These are phyloP conservation scores for Aquilaria sinensis DNA, from an alignment of 345 rosid genomes.

Conservation along the genomic window DNA sequence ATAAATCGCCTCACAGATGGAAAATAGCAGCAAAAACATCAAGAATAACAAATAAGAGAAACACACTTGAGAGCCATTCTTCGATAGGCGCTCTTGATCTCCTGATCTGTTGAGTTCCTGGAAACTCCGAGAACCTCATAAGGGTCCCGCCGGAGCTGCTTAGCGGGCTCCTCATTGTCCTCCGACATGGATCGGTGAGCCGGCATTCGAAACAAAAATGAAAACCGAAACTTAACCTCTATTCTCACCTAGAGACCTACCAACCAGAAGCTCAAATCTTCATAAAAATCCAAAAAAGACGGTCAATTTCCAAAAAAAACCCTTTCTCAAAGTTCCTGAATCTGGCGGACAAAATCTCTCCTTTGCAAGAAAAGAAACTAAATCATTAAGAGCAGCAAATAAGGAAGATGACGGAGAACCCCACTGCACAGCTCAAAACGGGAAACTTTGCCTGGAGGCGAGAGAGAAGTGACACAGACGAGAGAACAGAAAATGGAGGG, in stretches of 20 bases:
- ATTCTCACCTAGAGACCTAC: slow-evolving; percentile 13
- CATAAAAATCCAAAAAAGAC: slow-evolving; percentile 10
- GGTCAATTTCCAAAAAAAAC: background rate
- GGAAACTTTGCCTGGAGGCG: slow-evolving; percentile 15
- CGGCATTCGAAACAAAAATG: slow-evolving; percentile 34
- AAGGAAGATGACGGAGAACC: slow-evolving; percentile 4
- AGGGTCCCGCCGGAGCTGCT: slow-evolving; percentile 85
- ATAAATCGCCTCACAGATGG: no score
- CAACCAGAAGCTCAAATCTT: slow-evolving; percentile 10
- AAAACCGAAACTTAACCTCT: background rate
- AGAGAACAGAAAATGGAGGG: slow-evolving; percentile 32
- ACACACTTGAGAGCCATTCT: slow-evolving; percentile 94
- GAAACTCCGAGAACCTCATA: slow-evolving; percentile 82
- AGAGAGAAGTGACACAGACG: slow-evolving; percentile 15
- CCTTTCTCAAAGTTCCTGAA: slow-evolving; percentile 19
- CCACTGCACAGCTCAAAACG: slow-evolving; percentile 19
- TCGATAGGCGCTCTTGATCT: slow-evolving; percentile 84
- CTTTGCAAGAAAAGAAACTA: background rate
- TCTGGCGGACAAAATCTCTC: slow-evolving; percentile 7
- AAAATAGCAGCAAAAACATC: background rate
- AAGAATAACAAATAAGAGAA: background rate
- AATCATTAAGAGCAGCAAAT: background rate
- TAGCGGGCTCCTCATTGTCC: slow-evolving; percentile 50
- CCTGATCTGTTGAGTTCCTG: slow-evolving; percentile 81
- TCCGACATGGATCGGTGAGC: slow-evolving; percentile 65